Evolutionary conservation across 208 protist genomes (phyloP).

Genomic region (Phytomonas sp.): DNA sequence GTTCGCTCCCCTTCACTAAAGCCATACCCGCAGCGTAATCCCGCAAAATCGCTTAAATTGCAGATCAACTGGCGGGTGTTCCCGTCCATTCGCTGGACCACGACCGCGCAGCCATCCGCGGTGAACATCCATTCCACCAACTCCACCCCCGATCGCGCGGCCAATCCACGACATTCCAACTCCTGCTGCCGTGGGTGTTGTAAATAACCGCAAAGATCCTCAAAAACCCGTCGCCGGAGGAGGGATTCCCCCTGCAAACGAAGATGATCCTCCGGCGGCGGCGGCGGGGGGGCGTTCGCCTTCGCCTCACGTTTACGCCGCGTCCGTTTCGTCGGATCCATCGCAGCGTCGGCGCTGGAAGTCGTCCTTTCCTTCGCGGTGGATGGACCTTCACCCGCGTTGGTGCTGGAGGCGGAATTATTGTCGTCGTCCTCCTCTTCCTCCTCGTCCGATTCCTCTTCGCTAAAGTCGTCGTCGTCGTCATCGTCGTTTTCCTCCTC

Average conservation of each 20-base stretch:
- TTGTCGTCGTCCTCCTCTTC: conserved; percentile 14
- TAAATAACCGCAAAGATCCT: conserved; percentile 23
- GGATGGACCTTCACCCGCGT: neutral
- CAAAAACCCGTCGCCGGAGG: conserved; percentile 54
- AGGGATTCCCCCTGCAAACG: conserved; percentile 22
- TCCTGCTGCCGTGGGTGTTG: conserved; percentile 23
- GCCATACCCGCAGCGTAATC: neutral
- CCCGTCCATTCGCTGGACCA: conserved; percentile 38
- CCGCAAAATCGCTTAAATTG: conserved; percentile 16
- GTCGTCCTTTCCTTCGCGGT: neutral
- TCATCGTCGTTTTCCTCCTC: conserved; percentile 53
- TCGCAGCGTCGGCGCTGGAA: neutral
- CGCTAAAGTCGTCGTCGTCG: too few species aligned
- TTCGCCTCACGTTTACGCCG: neutral
- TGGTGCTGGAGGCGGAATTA: conserved; percentile 3
- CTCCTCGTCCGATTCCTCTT: conserved; percentile 35
- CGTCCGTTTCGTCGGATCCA: neutral
- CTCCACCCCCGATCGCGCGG: conserved; percentile 26
- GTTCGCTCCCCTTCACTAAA: neutral
- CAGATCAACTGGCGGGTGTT: conserved; percentile 55
- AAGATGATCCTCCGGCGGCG: conserved; percentile 33
- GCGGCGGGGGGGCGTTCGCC: neutral
- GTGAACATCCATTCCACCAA: conserved; percentile 66
- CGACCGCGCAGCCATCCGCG: conserved; percentile 43
- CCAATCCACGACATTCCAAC: conserved; percentile 19